phyloP scores from a whole-genome alignment of 768 basidiomycete species.

The Grammothele lineata region DNA sequence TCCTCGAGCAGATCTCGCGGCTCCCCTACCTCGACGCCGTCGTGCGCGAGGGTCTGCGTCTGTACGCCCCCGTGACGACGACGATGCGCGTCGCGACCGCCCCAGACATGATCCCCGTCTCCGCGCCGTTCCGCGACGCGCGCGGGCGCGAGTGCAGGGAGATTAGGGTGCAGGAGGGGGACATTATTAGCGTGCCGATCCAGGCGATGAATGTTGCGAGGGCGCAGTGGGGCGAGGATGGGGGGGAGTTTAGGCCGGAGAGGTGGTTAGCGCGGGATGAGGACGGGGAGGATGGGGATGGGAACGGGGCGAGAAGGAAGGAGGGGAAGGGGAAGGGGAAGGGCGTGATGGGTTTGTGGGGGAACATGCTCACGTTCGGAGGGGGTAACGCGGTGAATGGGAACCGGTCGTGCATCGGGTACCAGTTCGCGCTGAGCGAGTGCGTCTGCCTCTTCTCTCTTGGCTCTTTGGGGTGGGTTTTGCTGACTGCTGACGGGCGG shows the following conservation, averaged over 20 bases:
- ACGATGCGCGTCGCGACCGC: constrained; percentile 49
- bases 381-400: constrained; percentile 47
- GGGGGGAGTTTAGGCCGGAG: constrained; percentile 51
- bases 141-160: constrained; percentile 12
- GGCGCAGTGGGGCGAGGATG: constrained; percentile 63
- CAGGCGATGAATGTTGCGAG: constrained; percentile 52
- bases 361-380: constrained; percentile 52
- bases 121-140: constrained; percentile 25
- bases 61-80: constrained; percentile 54
- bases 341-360: constrained; percentile 47
- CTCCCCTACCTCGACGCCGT: constrained; percentile 59
- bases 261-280: constrained; percentile 10
- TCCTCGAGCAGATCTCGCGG: constrained; percentile 18
- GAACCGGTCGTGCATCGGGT: constrained; percentile 58
- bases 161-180: constrained; percentile 34
- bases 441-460: constrained; percentile 31
- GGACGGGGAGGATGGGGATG: background rate
- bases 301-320: background rate
- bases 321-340: constrained; percentile 37
- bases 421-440: constrained; percentile 57
- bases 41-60: constrained; percentile 51
- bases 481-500: background rate
- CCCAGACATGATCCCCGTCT: constrained; percentile 51
- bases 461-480: background rate
- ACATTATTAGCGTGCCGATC: constrained; percentile 57